Percentiles rank a stretch among this genome's conserved stretches.
phyloP scores from a whole-genome alignment of 768 basidiomycete genomes.

The Neoboletus subvelutipes region DNA sequence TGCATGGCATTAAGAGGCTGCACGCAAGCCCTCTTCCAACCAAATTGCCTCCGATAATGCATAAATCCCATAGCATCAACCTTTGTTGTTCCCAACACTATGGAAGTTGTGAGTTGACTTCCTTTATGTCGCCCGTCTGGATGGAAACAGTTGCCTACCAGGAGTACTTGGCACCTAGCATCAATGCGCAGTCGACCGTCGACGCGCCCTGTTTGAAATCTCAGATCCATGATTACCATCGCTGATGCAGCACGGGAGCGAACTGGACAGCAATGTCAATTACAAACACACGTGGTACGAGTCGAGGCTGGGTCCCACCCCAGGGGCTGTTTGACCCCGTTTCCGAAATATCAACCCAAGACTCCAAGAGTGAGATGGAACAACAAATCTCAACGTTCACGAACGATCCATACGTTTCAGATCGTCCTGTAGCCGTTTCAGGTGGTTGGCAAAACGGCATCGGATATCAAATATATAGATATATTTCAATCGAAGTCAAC shows the following conservation, averaged over 20 bases:
- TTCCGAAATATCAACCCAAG: background rate
- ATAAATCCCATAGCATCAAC: no score
- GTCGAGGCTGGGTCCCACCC: background rate
- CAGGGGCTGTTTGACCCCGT: background rate
- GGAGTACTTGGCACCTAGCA: no score
- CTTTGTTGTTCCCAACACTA: no score
- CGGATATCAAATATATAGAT: background rate
- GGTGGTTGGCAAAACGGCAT: background rate
- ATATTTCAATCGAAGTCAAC: background rate
- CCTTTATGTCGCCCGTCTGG: no score
- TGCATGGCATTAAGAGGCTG: background rate
- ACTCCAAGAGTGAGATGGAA: background rate
- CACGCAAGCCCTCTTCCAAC: background rate
- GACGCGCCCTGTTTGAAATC: no score
- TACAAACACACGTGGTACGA: background rate
- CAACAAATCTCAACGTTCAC: background rate
- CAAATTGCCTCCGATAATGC: background rate
- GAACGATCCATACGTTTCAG: background rate
- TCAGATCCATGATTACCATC: no score
- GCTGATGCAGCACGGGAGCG: background rate
- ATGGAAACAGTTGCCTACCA: no score
- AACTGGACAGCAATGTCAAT: background rate
- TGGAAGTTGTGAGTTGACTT: no score
- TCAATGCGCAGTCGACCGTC: no score
- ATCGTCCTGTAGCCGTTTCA: background rate